Conservation (phyloP, 345 rosid genomes). For the Lagerstroemia speciosa region DNA sequence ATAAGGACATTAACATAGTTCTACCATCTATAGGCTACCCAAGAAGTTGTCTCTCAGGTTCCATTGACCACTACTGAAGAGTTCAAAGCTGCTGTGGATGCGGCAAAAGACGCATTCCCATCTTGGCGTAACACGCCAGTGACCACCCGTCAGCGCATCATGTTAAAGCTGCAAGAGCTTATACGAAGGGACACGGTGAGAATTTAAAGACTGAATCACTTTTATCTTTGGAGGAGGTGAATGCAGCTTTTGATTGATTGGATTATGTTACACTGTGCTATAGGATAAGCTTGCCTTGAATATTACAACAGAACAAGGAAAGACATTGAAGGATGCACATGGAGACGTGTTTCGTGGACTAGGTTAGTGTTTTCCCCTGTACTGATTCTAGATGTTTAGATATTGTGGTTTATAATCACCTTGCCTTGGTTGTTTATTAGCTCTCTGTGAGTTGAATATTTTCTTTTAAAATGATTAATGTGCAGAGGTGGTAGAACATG, state of each 20-base stretch:
- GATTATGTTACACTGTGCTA: neutral
- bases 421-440: neutral
- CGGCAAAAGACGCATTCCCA: conserved; percentile 80
- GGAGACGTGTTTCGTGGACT: conserved; percentile 98
- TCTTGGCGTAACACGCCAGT: conserved; percentile 85
- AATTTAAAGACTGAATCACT: neutral
- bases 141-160: conserved; percentile 77
- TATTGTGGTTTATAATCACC: neutral
- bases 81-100: conserved; percentile 80
- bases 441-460: neutral
- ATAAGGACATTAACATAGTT: conserved; percentile 3
- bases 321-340: conserved; percentile 92
- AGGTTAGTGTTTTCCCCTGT: conserved; percentile 26
- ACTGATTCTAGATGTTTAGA: neutral
- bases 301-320: conserved; percentile 92
- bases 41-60: conserved; percentile 76
- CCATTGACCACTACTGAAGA: conserved; percentile 87
- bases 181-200: conserved; percentile 77
- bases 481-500: conserved; percentile 96
- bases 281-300: conserved; percentile 88
- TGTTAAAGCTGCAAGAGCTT: conserved; percentile 92
- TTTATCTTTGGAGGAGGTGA: neutral
- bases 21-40: conserved; percentile 59
- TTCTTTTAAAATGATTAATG: neutral
- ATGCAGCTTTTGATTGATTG: conserved; percentile 4